Evolutionary conservation across 148 eudicot genomes (phyloP), one percentile per base, ranked within the genome.

Genomic region (Simmondsia chinensis): DNA sequence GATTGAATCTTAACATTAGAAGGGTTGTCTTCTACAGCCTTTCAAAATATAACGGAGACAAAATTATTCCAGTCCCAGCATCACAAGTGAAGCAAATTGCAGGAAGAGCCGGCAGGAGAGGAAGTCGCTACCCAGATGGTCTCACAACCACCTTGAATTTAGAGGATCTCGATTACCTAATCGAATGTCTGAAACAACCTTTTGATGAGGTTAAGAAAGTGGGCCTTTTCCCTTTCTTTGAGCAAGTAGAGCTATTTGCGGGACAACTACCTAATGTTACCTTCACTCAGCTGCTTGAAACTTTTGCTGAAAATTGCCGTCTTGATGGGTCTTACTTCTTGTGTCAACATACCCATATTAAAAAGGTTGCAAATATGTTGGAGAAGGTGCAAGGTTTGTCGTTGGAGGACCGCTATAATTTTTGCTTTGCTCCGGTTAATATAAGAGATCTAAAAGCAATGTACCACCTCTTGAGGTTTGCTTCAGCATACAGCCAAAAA

Each of bases 81-180:
- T 73, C 97, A 7, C 95, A 89, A 61, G 93, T 85, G 51, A 89
- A 89, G 57, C 97, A 89, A 72, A 89, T 89, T 33, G 97, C 97
- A 19, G 97, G 97, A 27, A 68, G 95, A 54, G 97, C 97, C 39
- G 97, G 97, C 12, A 75, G 97, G 20, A 78, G 97, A 70, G 97
- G 97, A 63, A 89, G 97, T 59, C 65, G 50, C 14, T 89, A 84
- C 52, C 97, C 97, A 7, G 97, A 89, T 55, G 97, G 97, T 42
- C 73, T 89, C 34, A 54, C 86, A 42, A 89, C 95, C 46, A 78
- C 97, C 36, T 51, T 89, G 51, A 65, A 76, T 49, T 54, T 73
- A 9, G 93, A 89, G 43, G 97, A 89, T 64, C 52, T 89, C 33
- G 88, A 79, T 22, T 84, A 89, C 59, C 64, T 89, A 25, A 84